These are phyloP conservation scores for Starmerella asiatica DNA, from an alignment of 805 yeast genomes.

Conservation along the genomic window DNA sequence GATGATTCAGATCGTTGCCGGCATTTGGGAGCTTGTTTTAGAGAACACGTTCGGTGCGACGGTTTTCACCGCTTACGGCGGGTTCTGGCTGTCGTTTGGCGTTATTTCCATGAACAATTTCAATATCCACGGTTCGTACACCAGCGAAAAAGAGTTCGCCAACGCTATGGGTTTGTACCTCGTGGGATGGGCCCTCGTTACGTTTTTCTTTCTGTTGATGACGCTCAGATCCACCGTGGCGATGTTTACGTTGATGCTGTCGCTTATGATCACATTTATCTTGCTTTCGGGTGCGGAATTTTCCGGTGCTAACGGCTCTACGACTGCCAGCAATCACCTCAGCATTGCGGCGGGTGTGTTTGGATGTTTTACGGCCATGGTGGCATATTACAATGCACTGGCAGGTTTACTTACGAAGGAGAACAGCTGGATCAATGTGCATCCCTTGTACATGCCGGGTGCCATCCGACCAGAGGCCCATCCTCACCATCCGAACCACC, in stretches of 20 bases:
- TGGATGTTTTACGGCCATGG: conserved; percentile 42
- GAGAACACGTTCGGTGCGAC: conserved; percentile 57
- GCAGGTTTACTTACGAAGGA: conserved; percentile 47
- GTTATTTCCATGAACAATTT: conserved; percentile 42
- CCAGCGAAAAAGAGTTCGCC: conserved; percentile 22
- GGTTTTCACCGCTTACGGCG: conserved; percentile 35
- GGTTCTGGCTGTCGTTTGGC: conserved; percentile 54
- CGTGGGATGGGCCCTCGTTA: conserved; percentile 52
- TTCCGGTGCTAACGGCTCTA: conserved; percentile 18
- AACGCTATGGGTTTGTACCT: conserved; percentile 48
- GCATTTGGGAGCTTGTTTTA: conserved; percentile 52
- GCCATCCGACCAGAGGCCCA: conserved; percentile 16
- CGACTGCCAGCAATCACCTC: conserved; percentile 27
- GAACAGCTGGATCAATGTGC: conserved; percentile 44
- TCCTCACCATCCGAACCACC: too few species aligned
- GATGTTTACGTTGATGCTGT: conserved; percentile 43
- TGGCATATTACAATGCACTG: conserved; percentile 52
- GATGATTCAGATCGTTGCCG: conserved; percentile 46
- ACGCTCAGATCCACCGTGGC: conserved; percentile 55
- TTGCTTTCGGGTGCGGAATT: conserved; percentile 42
- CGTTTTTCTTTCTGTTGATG: conserved; percentile 39
- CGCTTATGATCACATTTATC: conserved; percentile 42
- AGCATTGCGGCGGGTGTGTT: conserved; percentile 49
- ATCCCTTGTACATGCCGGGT: conserved; percentile 39
- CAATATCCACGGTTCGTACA: conserved; percentile 35